Evolutionary conservation across 495 filamentous ascomycete genomes (phyloP).

Genomic region (Thozetella sp.): DNA sequence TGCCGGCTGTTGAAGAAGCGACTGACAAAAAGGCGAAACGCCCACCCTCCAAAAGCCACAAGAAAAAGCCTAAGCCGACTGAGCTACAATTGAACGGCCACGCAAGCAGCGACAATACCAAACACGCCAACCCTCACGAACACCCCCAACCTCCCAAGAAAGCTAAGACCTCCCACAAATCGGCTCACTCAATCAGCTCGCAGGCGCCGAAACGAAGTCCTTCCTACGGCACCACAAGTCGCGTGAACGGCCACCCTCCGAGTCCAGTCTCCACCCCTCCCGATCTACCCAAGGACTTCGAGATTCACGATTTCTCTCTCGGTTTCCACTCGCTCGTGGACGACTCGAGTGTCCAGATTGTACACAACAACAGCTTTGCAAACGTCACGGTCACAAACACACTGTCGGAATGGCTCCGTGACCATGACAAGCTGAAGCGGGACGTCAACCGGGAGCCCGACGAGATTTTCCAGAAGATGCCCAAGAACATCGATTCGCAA

Average conservation of each 20-base stretch:
- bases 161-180: conserved; percentile 72
- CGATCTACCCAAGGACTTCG: conserved; percentile 53
- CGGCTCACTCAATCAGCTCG: conserved; percentile 70
- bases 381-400: conserved; percentile 67
- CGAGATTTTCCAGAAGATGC: conserved; percentile 53
- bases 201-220: conserved; percentile 57
- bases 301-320: conserved; percentile 66
- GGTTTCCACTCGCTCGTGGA: conserved; percentile 75
- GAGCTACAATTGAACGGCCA: conserved; percentile 54
- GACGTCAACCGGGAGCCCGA: conserved; percentile 26
- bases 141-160: conserved; percentile 59
- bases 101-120: conserved; percentile 25
- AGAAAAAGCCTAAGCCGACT: conserved; percentile 67
- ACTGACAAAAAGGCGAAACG: conserved; percentile 69
- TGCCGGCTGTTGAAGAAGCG: conserved; percentile 54
- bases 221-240: conserved; percentile 39
- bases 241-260: conserved; percentile 46
- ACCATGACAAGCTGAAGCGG: conserved; percentile 55
- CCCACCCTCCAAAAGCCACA: conserved; percentile 68
- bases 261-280: conserved; percentile 58
- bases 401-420: conserved; percentile 72
- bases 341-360: conserved; percentile 56
- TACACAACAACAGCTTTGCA: conserved; percentile 66
- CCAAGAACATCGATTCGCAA: conserved; percentile 33
- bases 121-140: conserved; percentile 35